These are phyloP conservation scores for Colletotrichum sublineola DNA, from an alignment of 2,329 filamentous ascomycete species.

Conservation along the genomic window DNA sequence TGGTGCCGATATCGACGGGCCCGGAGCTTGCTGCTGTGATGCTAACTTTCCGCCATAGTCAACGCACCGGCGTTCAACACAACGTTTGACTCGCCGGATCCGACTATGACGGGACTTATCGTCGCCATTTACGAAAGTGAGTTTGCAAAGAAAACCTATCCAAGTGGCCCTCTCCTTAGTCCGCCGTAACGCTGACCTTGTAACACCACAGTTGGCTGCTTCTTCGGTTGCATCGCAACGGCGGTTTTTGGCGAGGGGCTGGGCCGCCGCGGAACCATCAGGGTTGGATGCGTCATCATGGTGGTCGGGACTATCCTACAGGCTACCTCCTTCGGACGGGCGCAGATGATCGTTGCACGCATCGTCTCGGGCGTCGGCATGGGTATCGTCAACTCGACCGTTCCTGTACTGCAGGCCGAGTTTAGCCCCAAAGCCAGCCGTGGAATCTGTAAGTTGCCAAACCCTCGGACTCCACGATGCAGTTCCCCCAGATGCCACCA, in stretches of 20 bases:
- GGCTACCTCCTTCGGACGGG: slow-evolving; percentile 55
- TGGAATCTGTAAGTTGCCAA: slow-evolving; percentile 48
- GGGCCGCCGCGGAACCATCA: slow-evolving; percentile 57
- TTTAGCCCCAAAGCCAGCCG: slow-evolving; percentile 56
- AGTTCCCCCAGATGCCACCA: too few species aligned
- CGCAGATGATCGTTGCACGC: slow-evolving; percentile 60
- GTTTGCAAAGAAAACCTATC: neutral
- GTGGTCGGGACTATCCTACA: slow-evolving; percentile 60
- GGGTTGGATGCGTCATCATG: slow-evolving; percentile 58
- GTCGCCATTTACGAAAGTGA: slow-evolving; percentile 60
- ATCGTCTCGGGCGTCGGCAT: slow-evolving; percentile 62
- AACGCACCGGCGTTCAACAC: slow-evolving; percentile 55
- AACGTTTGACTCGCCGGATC: slow-evolving; percentile 55
- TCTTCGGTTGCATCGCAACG: slow-evolving; percentile 46
- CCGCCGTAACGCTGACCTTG: neutral
- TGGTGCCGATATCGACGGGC: neutral
- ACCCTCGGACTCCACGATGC: too few species aligned
- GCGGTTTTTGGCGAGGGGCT: slow-evolving; percentile 58
- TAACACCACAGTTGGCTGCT: slow-evolving; percentile 46
- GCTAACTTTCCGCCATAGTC: slow-evolving; percentile 47
- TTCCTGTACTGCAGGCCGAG: slow-evolving; percentile 60
- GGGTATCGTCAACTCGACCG: slow-evolving; percentile 60
- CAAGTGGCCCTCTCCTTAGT: neutral
- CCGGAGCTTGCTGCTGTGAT: slow-evolving; percentile 26
- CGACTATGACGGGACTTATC: slow-evolving; percentile 60